A percentile compares a stretch with the other conserved stretches of the same genome.
phyloP scores from a whole-genome alignment of 495 filamentous ascomycete species.

The Tuber brumale region DNA sequence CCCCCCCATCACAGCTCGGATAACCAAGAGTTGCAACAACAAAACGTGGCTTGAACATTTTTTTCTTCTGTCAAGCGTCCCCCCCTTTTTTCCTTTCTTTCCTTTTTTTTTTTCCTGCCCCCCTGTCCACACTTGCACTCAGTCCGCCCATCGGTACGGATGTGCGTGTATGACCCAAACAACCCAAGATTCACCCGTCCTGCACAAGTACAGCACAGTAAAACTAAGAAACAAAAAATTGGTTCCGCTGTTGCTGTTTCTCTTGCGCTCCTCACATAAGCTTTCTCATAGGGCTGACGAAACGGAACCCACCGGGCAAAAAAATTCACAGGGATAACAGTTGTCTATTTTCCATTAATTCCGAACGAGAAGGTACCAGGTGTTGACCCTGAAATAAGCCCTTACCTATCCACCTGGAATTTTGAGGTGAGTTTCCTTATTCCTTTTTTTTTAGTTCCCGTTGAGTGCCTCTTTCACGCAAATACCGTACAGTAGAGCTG shows the following conservation, averaged over 20 bases:
- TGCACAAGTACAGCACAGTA: background rate
- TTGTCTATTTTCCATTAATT: constrained; percentile 86
- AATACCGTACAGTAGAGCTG: constrained; percentile 4
- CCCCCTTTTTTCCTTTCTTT: background rate
- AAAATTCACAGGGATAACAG: constrained; percentile 51
- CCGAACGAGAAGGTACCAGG: constrained; percentile 69
- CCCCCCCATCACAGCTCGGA: background rate
- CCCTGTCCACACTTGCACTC: background rate
- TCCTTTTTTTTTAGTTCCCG: constrained; percentile 1
- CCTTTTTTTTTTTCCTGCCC: background rate
- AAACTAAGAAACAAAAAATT: background rate
- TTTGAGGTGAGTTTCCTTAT: constrained; percentile 53
- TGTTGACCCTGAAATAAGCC: constrained; percentile 69
- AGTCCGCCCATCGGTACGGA: background rate
- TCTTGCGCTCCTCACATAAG: background rate
- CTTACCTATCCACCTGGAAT: constrained; percentile 95
- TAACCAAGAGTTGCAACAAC: background rate
- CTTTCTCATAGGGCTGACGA: constrained; percentile 32
- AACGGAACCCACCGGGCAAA: constrained; percentile 1
- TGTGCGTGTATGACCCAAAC: background rate
- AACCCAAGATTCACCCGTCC: background rate
- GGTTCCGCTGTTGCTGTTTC: background rate
- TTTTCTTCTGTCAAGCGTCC: background rate
- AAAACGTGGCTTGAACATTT: background rate
- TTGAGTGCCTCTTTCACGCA: background rate